These are phyloP conservation scores for Blastomyces gilchristii DNA, from an alignment of 2,329 filamentous ascomycete genomes.

Conservation along the genomic window DNA sequence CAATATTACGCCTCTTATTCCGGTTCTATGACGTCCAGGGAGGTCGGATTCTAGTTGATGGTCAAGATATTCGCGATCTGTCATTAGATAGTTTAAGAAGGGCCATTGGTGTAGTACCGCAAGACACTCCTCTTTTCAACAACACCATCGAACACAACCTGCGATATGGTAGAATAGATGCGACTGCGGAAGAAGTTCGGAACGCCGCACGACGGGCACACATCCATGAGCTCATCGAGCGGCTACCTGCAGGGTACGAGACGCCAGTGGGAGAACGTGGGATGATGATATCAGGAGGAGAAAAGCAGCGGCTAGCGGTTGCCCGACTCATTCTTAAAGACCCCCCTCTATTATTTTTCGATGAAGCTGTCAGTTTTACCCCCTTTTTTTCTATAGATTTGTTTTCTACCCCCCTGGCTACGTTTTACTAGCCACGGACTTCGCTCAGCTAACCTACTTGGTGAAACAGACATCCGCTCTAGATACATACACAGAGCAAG, in stretches of 20 bases:
- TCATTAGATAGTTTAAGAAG: constrained; percentile 70
- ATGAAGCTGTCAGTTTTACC: constrained; percentile 59
- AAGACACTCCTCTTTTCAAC: constrained; percentile 95
- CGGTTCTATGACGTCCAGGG: constrained; percentile 83
- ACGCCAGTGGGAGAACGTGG: constrained; percentile 90
- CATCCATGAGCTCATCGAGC: constrained; percentile 70
- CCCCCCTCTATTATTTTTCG: constrained; percentile 82
- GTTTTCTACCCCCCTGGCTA: neutral
- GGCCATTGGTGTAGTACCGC: constrained; percentile 88
- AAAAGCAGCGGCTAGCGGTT: constrained; percentile 84
- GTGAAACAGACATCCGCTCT: constrained; percentile 61
- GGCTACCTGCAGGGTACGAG: constrained; percentile 77
- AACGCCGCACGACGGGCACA: constrained; percentile 71
- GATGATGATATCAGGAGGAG: constrained; percentile 92
- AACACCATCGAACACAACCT: constrained; percentile 95
- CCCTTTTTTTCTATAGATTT: neutral
- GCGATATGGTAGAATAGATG: constrained; percentile 74
- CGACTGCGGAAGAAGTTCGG: constrained; percentile 59
- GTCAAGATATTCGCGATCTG: constrained; percentile 79
- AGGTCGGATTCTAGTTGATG: constrained; percentile 82
- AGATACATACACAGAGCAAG: constrained; percentile 88
- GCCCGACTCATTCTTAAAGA: constrained; percentile 79
- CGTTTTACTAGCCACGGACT: too few species aligned
- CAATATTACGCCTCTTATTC: constrained; percentile 80
- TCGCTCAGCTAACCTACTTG: neutral